A percentile compares a stretch with the other conserved stretches of the same genome.
Evolutionary conservation across 2,329 filamentous ascomycete species (phyloP).

Genomic region (Paecilomyces sp.): DNA sequence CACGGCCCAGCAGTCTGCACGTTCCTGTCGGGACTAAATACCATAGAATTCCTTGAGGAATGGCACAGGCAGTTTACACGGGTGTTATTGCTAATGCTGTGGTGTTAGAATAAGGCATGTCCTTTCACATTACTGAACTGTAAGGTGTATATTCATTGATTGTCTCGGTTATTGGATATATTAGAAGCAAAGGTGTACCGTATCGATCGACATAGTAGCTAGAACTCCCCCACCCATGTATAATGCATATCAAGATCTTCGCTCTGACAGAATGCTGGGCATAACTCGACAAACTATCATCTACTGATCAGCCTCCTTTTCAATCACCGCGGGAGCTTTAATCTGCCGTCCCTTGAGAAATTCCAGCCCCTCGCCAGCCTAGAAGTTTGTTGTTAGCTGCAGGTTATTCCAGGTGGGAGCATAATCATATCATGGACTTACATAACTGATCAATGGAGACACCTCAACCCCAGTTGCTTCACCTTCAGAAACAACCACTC

Average conservation of each 20-base stretch:
- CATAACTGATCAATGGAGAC: conserved; percentile 89
- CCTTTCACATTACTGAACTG: not conserved
- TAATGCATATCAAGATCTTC: not conserved
- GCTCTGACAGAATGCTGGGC: not conserved
- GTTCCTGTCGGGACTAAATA: conserved; percentile 4
- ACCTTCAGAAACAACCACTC: conserved; percentile 59
- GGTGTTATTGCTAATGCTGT: not conserved
- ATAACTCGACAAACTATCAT: not conserved
- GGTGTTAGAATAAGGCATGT: not conserved
- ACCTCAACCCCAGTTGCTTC: conserved; percentile 70
- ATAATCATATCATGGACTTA: conserved; percentile 47
- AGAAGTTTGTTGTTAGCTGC: conserved; percentile 10
- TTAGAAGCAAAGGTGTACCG: not conserved
- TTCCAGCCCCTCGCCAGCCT: conserved; percentile 58
- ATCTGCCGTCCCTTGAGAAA: conserved; percentile 54
- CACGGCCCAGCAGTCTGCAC: conserved; percentile 6
- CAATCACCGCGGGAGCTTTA: conserved; percentile 58
- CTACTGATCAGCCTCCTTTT: conserved; percentile 44
- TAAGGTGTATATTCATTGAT: not conserved
- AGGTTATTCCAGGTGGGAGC: not conserved
- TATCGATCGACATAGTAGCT: not conserved
- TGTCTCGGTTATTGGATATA: not conserved
- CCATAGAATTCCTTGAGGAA: not conserved
- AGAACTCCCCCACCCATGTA: not conserved
- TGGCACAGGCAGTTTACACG: not conserved